Evolutionary conservation across 2,329 filamentous ascomycete species (phyloP), one percentile per base, ranked within the genome.

Genomic region (Myriosclerotinia duriaeana): DNA sequence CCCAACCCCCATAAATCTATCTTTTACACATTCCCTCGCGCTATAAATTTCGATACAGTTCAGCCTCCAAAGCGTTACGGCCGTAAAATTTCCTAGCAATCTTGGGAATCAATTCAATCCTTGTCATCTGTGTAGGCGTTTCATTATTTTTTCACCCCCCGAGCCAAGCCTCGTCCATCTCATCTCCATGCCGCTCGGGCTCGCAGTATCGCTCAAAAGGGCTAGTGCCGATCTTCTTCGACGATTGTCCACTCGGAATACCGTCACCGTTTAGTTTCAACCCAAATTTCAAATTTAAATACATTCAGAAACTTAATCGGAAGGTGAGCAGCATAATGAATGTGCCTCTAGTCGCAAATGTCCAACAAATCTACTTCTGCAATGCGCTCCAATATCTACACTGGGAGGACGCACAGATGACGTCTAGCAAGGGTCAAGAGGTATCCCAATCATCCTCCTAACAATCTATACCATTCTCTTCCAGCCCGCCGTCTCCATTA

Each of bases 391-490:
- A 44, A 11, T 48, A 6, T 48, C 44, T 48, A 12, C 6, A n/a
- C 20, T n/a, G 6, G 44, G n/a, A n/a, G 20, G 20, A 12, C 6
- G 17, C 3, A 1, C 3, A n/a, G 6, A 48, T n/a, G 1, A 17
- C 3, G 44, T 48, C 44, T 48, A 48, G 44, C n/a, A 48, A n/a
- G 44, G 30, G 5, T n/a, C 30, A 34, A 30, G 50, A 30, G 42
- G 6, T 22, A 9, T 60, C 15, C 50, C 42, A 7, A 36, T 60
- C 15, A 5, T 34, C 20, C 56, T 59, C 20, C n/a, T 48, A 9
- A n/a, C 53, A 3, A 17, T 65, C 53, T 65, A 52, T 12, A 40
- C 52, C 14, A n/a, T 26, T 7, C 53, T 65, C 1, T n/a, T 65
- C n/a, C 17, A 34, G 9, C 26, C 53, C 8, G 22, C 52, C 5